Evolutionary conservation across 306 rosid species (phyloP).

Genomic region (Castanea crenata): DNA sequence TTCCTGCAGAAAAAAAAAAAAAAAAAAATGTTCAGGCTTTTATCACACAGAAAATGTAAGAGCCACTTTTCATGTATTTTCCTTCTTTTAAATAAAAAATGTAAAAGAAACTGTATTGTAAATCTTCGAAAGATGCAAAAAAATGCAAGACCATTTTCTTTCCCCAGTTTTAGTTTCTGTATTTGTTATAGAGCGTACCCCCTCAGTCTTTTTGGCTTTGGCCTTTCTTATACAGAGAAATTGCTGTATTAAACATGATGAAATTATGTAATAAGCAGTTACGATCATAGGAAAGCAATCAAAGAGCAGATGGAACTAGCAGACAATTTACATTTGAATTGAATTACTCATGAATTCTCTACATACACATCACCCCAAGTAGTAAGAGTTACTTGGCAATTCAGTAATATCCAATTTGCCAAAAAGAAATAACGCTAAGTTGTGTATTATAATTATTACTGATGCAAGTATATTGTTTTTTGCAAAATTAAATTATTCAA

Average conservation of each 20-base stretch:
- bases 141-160: not conserved
- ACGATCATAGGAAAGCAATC: not conserved
- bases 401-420: not conserved
- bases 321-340: not conserved
- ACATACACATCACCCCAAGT: not conserved
- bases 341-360: not conserved
- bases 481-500: not conserved
- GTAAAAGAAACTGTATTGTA: not conserved
- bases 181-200: not conserved
- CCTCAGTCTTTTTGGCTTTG: not conserved
- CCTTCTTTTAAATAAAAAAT: not conserved
- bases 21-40: not conserved
- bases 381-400: not conserved
- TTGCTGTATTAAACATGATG: not conserved
- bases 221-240: not conserved
- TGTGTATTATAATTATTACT: not conserved
- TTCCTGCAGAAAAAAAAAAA: not conserved
- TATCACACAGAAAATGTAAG: not conserved
- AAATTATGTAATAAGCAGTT: not conserved
- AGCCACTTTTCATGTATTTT: not conserved
- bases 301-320: not conserved
- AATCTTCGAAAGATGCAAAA: not conserved
- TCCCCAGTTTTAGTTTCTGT: not conserved
- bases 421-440: not conserved
- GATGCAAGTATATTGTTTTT: not conserved